A percentile compares a stretch with the other conserved stretches of the same genome.
These are phyloP conservation scores for Neopestalotiopsis rosae DNA, from an alignment of 2,329 filamentous ascomycete species.

Conservation along the genomic window DNA sequence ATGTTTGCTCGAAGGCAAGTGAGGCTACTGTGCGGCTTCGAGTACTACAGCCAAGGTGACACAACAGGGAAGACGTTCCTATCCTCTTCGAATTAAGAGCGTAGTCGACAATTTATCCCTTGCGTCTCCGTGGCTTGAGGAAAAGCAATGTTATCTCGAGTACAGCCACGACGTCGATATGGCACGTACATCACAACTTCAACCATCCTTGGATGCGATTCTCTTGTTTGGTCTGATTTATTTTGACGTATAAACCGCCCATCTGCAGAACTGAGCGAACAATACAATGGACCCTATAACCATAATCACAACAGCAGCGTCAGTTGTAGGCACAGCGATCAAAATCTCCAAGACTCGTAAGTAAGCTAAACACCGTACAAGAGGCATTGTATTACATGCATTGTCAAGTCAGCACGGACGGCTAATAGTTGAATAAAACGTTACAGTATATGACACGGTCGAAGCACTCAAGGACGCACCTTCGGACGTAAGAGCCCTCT, in stretches of 20 bases:
- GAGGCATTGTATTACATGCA: too few species aligned
- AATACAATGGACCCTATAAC: constrained; percentile 4
- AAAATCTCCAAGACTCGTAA: constrained; percentile 9
- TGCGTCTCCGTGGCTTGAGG: not conserved
- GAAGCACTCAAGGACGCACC: constrained; percentile 13
- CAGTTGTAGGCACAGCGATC: constrained; percentile 9
- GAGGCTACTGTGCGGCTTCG: not conserved
- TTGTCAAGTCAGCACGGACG: not conserved
- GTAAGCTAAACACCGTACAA: not conserved
- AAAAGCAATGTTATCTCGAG: not conserved
- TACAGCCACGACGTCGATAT: not conserved
- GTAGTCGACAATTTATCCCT: not conserved
- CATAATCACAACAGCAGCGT: not conserved
- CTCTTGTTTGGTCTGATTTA: not conserved
- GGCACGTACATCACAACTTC: not conserved
- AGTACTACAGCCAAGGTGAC: not conserved
- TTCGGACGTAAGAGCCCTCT: constrained; percentile 1
- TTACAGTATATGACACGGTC: not conserved
- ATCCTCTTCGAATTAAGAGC: not conserved
- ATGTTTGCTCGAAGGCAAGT: not conserved
- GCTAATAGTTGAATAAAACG: not conserved
- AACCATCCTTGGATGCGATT: not conserved
- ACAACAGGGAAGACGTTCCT: not conserved
- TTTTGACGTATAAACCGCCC: not conserved
- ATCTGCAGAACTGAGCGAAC: not conserved